Evolutionary conservation across 2,329 filamentous ascomycete genomes (phyloP), one percentile per base, ranked within the genome.

Genomic region (Colletotrichum sp.): DNA sequence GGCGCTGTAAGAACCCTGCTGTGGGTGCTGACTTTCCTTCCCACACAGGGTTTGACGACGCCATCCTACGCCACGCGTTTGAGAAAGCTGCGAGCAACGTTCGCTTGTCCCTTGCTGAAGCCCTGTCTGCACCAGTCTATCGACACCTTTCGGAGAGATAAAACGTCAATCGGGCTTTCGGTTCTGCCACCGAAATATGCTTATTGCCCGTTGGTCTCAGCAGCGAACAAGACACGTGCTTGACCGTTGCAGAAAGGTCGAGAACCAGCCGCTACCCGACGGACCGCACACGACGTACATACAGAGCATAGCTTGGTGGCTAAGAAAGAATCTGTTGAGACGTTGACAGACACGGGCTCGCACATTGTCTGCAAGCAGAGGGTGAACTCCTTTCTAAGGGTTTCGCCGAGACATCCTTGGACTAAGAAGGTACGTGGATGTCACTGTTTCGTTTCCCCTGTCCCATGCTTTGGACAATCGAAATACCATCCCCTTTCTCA

Each of bases 71-170:
- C 75, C 75, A 74, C 70, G 51, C 75, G 71, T 76, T 74, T 70
- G 70, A 75, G 64, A 34, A 57, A 43, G 29, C 66, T 62, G 47
- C 61, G 33, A 73, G 62, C 64, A 66, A 47, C 72, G 69, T 62
- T n/a, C 59, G 55, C 61, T 59, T 61, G 24, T 54, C 69, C 59
- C 47, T 64, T 55, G 57, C 29, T 58, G 61, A 57, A 38, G 61
- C 72, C 67, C 57, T 63, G 62, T 57, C 57, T 67, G 61, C 33
- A 12, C 36, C 71, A 64, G 71, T 80, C 75, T 74, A 76, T 73
- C 78, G 81, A 82, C 81, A 80, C 79, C 81, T 83, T 79, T 83
- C 83, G 83, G 83, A 74, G 65, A 73, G 69, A 74, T 73, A 69
- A 73, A 67, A 74, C 69, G 59, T 54, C 70, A 62, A 69, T 72